Evolutionary conservation across 2,329 filamentous ascomycete species (phyloP), one percentile per base, ranked within the genome.

Genomic region (Lecanicillium sp.): DNA sequence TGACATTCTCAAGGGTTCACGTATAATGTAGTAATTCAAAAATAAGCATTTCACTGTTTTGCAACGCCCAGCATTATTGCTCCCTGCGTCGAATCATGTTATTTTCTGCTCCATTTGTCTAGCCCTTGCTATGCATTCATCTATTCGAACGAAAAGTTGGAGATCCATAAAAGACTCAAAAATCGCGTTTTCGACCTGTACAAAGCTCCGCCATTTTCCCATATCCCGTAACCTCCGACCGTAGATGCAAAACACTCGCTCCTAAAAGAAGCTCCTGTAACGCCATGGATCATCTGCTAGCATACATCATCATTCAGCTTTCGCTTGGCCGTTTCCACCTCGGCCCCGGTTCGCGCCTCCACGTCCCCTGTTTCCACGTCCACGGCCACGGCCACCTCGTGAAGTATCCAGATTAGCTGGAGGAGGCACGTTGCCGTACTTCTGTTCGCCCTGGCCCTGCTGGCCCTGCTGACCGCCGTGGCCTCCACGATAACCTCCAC

Each of bases 351-450:
- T 50, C 29, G 45, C 43, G 12, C 54, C 55, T 14, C 62, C 59
- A 17, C 60, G 54, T 18, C 59, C 64, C 37, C 65, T 54, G 29
- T 60, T 59, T 33, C 67, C 58, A 12, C 65, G 56, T 11, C 60
- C 60, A 39, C 63, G 58, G 8, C 63, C 60, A 22, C 62, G 59
- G 4, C 63, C 59, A 22, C 65, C 58, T 19, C 62, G 62, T 16
- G 59, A 52, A 14, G 61, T 51, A 45, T 80, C 70, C 11, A 83
- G 58, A 31, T 55, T 70, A 2, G 72, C 57, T 2, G 81, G 80
- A 16, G 80, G 81, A 20, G 77, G 75, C 7, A 80, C 73, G 13
- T 70, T 70, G 42, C 68, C 69, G 50, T 75, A 81, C 25, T 55
- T 56, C 33, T 51, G 51, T 42, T 51, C 50, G 15, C 51, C 41